Conservation (phyloP, 768 basidiomycete species). For the Tulasnella sp. region DNA sequence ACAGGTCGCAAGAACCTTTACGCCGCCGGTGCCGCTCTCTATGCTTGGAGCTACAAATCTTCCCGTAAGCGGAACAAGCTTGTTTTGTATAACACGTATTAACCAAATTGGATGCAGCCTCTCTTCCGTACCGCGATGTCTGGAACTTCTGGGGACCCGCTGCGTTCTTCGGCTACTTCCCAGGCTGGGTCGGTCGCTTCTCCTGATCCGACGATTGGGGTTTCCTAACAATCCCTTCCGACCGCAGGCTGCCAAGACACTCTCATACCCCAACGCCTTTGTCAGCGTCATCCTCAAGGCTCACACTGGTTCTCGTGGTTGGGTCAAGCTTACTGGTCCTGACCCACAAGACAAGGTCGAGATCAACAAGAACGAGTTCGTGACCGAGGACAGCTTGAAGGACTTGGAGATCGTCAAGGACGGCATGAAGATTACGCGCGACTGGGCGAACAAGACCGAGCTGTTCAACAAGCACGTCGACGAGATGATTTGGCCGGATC, state of each 20-base stretch:
- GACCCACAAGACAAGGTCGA: conserved; percentile 9
- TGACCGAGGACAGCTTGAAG: background rate
- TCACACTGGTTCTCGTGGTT: conserved; percentile 1
- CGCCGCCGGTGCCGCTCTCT: conserved; percentile 7
- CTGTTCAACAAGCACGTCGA: background rate
- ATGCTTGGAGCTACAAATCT: background rate
- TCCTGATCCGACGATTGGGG: background rate
- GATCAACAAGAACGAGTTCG: conserved; percentile 8
- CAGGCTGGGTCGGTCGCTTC: background rate
- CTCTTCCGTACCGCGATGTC: background rate
- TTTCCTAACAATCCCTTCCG: background rate
- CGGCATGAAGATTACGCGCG: conserved; percentile 1
- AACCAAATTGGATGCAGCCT: background rate
- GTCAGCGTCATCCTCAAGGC: background rate
- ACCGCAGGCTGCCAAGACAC: background rate
- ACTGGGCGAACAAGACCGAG: background rate
- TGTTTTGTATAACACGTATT: too few species aligned
- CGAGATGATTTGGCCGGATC: background rate
- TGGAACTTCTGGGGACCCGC: conserved; percentile 6
- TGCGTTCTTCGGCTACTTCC: background rate
- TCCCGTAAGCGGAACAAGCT: background rate
- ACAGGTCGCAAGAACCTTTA: conserved; percentile 14
- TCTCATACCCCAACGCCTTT: background rate
- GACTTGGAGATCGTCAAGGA: background rate
- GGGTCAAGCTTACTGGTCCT: conserved; percentile 9